Evolutionary conservation across 202 grass and related monocot species (phyloP), one percentile per base, ranked within the genome.

Genomic region (Panicum virgatum): DNA sequence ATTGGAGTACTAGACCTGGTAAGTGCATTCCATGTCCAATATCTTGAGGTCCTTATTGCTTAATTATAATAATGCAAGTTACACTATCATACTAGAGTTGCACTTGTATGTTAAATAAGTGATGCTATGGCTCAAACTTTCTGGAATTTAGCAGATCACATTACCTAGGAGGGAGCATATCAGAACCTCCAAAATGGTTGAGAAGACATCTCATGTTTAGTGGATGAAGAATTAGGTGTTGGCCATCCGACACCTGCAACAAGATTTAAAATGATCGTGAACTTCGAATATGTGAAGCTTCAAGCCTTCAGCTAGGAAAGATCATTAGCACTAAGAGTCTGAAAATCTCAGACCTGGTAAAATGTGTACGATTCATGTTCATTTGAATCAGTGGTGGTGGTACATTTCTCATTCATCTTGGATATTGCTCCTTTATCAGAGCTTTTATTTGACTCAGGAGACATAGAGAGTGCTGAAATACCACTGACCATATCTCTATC

Each of bases 171-270:
- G 92, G 92, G 81, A 99, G 92, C 89, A 92, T 92, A 84, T 90
- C 89, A 81, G 87, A 80, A 68, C 83, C 85, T 58, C 89, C 87
- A 65, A 76, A 96, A 84, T 99, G 92, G 87, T 96, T 88, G 46
- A 94, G 78, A 78, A 99, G 89, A 77, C 92, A 96, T 85, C 93
- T 96, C 96, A 96, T 93, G 87, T 92, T 96, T 50, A 99, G 70
- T 12, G 96, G 92, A 87, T 99, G 96, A 73, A 98, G 91, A 82
- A 99, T 96, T 62, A 99, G 85, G 66, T 91, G 89, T 50, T 99
- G 96, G 38, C 93, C 96, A 93, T 99, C 96, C 52, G 78, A 85
- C 65, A 85, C 87, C 93, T 99, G 66, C 37, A 52, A 90, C 40
- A 66, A 77, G 54, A 75, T 75, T 72, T 53, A 73, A 78, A 86